A percentile compares a stretch with the other conserved stretches of the same genome.
Evolutionary conservation across 2,329 filamentous ascomycete genomes (phyloP).

Genomic region (Achaetomium macrosporum): DNA sequence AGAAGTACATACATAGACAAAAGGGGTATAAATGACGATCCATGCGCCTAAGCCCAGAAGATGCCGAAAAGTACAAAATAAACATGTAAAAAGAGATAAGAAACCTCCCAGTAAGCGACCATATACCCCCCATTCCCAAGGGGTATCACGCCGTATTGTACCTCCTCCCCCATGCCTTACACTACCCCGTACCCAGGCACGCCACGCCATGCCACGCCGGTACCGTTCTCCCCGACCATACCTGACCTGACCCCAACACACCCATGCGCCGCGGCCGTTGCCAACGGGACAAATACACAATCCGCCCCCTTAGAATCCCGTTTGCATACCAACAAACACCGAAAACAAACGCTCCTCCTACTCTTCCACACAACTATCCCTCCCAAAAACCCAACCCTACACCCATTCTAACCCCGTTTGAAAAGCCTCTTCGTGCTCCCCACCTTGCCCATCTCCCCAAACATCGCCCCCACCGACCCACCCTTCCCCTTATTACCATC

Average conservation of each 20-base stretch:
- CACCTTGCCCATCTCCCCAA: constrained; percentile 66
- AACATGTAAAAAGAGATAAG: neutral
- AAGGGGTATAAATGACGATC: constrained; percentile 1
- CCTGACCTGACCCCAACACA: neutral
- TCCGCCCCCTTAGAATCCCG: neutral
- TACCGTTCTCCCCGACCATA: constrained; percentile 2
- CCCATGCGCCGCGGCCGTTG: neutral
- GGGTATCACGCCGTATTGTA: constrained; percentile 6
- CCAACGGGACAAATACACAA: neutral
- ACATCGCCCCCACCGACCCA: constrained; percentile 31
- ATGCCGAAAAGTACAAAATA: neutral
- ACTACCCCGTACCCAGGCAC: neutral
- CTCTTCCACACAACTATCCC: neutral
- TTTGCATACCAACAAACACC: neutral
- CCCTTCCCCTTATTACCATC: constrained; percentile 15
- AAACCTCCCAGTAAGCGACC: neutral
- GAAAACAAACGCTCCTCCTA: neutral
- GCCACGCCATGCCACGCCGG: constrained; percentile 2
- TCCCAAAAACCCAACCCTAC: neutral
- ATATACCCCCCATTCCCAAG: neutral
- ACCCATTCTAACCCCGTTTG: constrained; percentile 34
- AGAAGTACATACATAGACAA: neutral
- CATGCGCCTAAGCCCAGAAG: neutral
- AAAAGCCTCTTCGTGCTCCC: constrained; percentile 70
- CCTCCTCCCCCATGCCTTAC: neutral